These are phyloP conservation scores for Ophiostoma fasciatum DNA, from an alignment of 2,329 filamentous ascomycete species.

Conservation along the genomic window DNA sequence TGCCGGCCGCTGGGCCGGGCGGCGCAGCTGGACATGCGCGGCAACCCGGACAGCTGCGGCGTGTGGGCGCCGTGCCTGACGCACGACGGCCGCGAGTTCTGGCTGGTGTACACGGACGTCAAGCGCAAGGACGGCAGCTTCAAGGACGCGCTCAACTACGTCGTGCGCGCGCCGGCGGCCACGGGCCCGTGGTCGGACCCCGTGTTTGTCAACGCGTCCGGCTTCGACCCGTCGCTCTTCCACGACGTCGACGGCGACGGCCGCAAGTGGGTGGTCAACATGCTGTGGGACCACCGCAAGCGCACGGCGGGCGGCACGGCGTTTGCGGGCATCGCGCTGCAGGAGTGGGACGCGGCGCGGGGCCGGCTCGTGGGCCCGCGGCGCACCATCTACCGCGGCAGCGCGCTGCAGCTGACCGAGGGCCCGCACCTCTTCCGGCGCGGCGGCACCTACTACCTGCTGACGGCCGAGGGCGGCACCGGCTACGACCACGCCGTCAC, in stretches of 20 bases:
- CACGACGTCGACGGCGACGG: slow-evolving; percentile 39
- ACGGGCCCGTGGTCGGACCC: slow-evolving; percentile 49
- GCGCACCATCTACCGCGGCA: slow-evolving; percentile 41
- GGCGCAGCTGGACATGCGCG: slow-evolving; percentile 31
- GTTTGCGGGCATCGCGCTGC: slow-evolving; percentile 43
- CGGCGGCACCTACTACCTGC: slow-evolving; percentile 43
- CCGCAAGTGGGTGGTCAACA: slow-evolving; percentile 41
- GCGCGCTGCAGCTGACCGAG: slow-evolving; percentile 37
- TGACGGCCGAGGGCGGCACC: slow-evolving; percentile 46
- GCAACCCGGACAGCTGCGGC: slow-evolving; percentile 43
- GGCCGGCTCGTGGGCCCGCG: slow-evolving; percentile 38
- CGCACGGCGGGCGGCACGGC: slow-evolving; percentile 21
- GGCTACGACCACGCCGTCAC: slow-evolving; percentile 46
- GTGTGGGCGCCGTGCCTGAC: slow-evolving; percentile 52
- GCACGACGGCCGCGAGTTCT: slow-evolving; percentile 45
- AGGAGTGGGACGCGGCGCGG: slow-evolving; percentile 37
- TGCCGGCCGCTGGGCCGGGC: slow-evolving; percentile 26
- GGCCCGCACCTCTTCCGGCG: slow-evolving; percentile 44
- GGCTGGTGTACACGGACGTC: slow-evolving; percentile 50
- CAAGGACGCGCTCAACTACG: slow-evolving; percentile 27
- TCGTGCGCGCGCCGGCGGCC: slow-evolving; percentile 37
- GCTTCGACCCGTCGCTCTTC: slow-evolving; percentile 45
- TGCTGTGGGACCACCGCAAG: slow-evolving; percentile 38
- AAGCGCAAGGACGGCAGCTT: slow-evolving; percentile 53
- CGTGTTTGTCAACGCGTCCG: slow-evolving; percentile 35